Evolutionary conservation across 2,329 filamentous ascomycete species (phyloP).

Genomic region (Aspergillus tubingensis): DNA sequence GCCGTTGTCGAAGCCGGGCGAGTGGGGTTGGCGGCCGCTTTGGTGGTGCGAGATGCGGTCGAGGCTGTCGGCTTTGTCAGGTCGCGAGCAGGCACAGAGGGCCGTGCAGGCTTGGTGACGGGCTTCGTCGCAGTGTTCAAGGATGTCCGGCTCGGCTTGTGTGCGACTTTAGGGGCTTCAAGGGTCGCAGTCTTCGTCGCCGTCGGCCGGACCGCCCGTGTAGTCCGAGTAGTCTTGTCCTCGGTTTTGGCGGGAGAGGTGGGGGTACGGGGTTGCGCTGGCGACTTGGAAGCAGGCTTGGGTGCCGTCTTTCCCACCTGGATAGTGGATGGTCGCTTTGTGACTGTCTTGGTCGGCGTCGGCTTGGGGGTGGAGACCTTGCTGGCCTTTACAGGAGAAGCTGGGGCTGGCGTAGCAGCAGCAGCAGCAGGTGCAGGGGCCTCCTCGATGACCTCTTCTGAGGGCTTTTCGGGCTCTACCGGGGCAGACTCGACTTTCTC

Average conservation of each 20-base stretch:
- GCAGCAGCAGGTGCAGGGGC: constrained; percentile 12
- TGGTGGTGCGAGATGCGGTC: constrained; percentile 29
- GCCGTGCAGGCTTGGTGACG: constrained; percentile 27
- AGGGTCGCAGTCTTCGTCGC: constrained; percentile 32
- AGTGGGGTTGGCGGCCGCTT: constrained; percentile 42
- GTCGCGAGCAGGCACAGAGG: constrained; percentile 34
- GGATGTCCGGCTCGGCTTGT: constrained; percentile 36
- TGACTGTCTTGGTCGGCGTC: constrained; percentile 25
- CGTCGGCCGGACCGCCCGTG: constrained; percentile 28
- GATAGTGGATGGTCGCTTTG: constrained; percentile 37
- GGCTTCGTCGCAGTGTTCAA: constrained; percentile 34
- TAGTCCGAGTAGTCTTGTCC: constrained; percentile 21
- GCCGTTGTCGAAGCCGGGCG: constrained; percentile 45
- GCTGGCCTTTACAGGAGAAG: constrained; percentile 1
- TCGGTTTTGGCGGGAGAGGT: constrained; percentile 25
- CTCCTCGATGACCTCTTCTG: constrained; percentile 21
- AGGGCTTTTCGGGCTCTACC: constrained; percentile 13
- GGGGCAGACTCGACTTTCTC: constrained; percentile 4
- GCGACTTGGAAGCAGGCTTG: constrained; percentile 24
- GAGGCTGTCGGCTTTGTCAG: constrained; percentile 26
- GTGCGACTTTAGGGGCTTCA: constrained; percentile 30
- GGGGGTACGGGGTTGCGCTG: constrained; percentile 23
- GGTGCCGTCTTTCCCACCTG: constrained; percentile 27
- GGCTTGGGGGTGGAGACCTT: constrained; percentile 21
- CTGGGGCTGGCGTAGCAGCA: constrained; percentile 10